A percentile compares a stretch with the other conserved stretches of the same genome.
Evolutionary conservation across 371 early-diverging fungal genomes (phyloP).

Genomic region (Mortierella sp.): DNA sequence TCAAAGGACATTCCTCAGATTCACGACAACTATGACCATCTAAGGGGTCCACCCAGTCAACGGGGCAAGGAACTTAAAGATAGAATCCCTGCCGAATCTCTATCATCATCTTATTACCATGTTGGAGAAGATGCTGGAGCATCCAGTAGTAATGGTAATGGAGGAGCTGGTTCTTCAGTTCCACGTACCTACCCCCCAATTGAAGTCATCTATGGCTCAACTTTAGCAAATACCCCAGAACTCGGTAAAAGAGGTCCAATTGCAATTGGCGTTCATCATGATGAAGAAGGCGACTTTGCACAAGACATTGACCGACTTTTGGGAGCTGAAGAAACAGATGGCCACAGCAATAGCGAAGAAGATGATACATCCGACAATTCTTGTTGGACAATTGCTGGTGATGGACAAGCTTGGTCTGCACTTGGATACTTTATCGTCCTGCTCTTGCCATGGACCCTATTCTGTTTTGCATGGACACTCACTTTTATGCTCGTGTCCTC

Average conservation of each 20-base stretch:
- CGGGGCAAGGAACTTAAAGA: conserved; percentile 45
- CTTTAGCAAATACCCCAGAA: conserved; percentile 7
- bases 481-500: conserved; percentile 9
- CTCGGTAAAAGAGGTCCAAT: no score
- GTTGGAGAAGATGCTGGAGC: conserved; percentile 4
- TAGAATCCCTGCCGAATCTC: conserved; percentile 39
- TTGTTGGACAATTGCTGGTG: conserved; percentile 38
- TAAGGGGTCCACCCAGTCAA: conserved; percentile 39
- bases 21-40: conserved; percentile 55
- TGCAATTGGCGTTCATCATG: conserved; percentile 1
- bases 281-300: conserved; percentile 25
- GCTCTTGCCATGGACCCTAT: conserved; percentile 45
- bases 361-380: conserved; percentile 18
- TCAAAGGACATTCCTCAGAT: conserved; percentile 45
- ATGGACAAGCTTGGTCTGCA: conserved; percentile 31
- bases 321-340: conserved; percentile 1
- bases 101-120: conserved; percentile 19
- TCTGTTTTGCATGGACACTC: conserved; percentile 44
- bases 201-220: conserved; percentile 20
- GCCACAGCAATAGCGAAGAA: not conserved
- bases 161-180: conserved; percentile 4
- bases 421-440: conserved; percentile 27
- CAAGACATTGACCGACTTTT: conserved; percentile 33
- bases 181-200: conserved; percentile 9
- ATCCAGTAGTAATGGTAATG: conserved; percentile 9